A percentile compares a stretch with the other conserved stretches of the same genome.
Evolutionary conservation across 441 rosid genomes (phyloP).

Genomic region (Jatropha podagrica): DNA sequence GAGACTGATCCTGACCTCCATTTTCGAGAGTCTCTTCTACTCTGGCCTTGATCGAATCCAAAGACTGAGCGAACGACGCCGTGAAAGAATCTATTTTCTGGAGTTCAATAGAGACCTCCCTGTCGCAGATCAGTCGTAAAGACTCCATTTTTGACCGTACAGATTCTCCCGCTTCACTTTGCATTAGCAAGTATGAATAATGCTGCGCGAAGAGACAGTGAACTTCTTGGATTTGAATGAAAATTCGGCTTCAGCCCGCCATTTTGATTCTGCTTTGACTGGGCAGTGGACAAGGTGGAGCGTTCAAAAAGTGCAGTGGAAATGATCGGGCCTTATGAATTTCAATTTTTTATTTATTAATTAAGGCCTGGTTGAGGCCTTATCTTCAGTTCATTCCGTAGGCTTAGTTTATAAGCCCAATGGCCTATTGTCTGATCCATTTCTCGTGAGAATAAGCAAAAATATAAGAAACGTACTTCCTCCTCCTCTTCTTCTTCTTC

Average conservation of each 20-base stretch:
- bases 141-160: conserved; percentile 56
- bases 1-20: conserved; percentile 44
- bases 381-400: too few relatives aligned
- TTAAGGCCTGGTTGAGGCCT: too few relatives aligned
- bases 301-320: too few relatives aligned
- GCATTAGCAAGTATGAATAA: conserved; percentile 20
- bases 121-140: conserved; percentile 42
- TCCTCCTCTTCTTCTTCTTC: conserved; percentile 4
- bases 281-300: too few relatives aligned
- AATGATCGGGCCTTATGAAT: too few relatives aligned
- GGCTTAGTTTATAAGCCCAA: too few relatives aligned
- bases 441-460: too few relatives aligned
- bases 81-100: conserved; percentile 48
- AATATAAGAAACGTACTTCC: too few relatives aligned
- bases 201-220: neutral
- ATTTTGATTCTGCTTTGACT: neutral
- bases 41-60: conserved; percentile 45
- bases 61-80: conserved; percentile 45
- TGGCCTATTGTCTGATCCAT: too few relatives aligned
- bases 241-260: conserved; percentile 10
- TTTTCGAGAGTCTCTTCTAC: conserved; percentile 44
- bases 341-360: too few relatives aligned
- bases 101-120: conserved; percentile 38
- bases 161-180: conserved; percentile 32
- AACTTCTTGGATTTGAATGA: conserved; percentile 15